These are phyloP conservation scores for Stellera chamaejasme DNA, from an alignment of 345 rosid species.

Conservation along the genomic window DNA sequence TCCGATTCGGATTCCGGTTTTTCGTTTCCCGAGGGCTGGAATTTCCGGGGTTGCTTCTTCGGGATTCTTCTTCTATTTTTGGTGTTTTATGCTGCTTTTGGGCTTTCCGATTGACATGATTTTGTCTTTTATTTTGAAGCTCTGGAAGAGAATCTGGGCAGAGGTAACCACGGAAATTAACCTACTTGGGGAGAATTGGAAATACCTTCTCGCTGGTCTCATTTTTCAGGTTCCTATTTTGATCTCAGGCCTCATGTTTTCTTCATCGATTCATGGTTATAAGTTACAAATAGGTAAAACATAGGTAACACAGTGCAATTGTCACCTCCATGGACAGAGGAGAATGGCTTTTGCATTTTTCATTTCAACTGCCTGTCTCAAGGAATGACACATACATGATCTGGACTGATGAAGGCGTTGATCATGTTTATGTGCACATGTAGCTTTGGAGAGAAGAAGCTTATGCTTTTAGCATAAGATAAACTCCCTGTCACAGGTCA, in stretches of 20 bases:
- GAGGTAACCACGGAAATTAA: conserved; percentile 73
- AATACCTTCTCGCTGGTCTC: conserved; percentile 76
- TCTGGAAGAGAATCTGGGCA: conserved; percentile 90
- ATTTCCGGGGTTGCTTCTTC: not conserved
- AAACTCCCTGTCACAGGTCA: conserved; percentile 16
- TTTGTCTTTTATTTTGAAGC: conserved; percentile 29
- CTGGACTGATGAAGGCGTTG: conserved; percentile 29
- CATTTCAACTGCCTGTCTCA: conserved; percentile 3
- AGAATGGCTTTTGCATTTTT: not conserved
- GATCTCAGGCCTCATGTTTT: too few relatives aligned
- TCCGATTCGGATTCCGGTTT: not conserved
- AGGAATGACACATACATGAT: conserved; percentile 3
- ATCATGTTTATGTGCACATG: conserved; percentile 22
- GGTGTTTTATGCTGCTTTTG: not conserved
- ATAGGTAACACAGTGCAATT: too few relatives aligned
- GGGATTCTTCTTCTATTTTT: not conserved
- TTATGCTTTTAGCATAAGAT: conserved; percentile 29
- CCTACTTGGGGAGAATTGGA: conserved; percentile 86
- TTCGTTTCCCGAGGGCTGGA: not conserved
- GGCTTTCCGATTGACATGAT: conserved; percentile 16
- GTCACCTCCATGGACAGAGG: too few relatives aligned
- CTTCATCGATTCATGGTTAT: too few relatives aligned
- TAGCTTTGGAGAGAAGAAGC: conserved; percentile 15
- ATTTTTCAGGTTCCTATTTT: conserved; percentile 63
- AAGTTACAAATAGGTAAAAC: too few relatives aligned